Conservation (phyloP, 2,329 filamentous ascomycete species). For the Claviceps pusilla region DNA sequence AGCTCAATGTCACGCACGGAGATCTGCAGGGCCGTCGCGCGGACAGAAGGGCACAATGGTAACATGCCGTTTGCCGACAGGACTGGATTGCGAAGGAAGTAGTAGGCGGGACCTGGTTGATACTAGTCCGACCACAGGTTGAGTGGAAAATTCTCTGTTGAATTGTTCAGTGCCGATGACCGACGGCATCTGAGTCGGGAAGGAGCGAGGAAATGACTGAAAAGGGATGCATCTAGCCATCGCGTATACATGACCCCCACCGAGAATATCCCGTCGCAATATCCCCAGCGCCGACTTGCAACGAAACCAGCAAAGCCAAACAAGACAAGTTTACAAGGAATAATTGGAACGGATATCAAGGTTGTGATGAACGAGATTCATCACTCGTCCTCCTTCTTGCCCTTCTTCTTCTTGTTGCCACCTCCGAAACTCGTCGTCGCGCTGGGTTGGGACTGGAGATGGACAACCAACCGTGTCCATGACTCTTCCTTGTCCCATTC, state of each 20-base stretch:
- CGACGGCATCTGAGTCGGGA: background rate
- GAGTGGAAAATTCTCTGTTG: background rate
- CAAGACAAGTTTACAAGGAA: conserved; percentile 20
- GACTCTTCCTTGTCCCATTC: conserved; percentile 92
- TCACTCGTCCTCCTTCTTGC: conserved; percentile 47
- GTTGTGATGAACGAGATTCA: conserved; percentile 12
- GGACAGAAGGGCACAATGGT: no score
- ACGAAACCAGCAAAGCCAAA: conserved; percentile 24
- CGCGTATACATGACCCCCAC: conserved; percentile 13
- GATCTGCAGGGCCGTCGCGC: no score
- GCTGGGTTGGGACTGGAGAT: conserved; percentile 59
- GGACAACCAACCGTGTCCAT: conserved; percentile 76
- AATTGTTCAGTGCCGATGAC: background rate
- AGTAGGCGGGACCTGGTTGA: no score
- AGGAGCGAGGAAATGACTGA: conserved; percentile 4
- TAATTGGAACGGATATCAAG: conserved; percentile 26
- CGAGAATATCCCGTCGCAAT: conserved; percentile 28
- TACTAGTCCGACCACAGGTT: no score
- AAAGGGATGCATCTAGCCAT: conserved; percentile 14
- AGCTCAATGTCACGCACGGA: no score
- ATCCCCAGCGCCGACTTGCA: conserved; percentile 27
- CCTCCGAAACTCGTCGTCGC: conserved; percentile 25
- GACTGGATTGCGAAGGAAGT: no score
- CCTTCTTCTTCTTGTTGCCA: conserved; percentile 53
- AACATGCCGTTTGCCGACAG: no score